Evolutionary conservation across 805 yeast genomes (phyloP).

Genomic region (Lipomyces yamadae): DNA sequence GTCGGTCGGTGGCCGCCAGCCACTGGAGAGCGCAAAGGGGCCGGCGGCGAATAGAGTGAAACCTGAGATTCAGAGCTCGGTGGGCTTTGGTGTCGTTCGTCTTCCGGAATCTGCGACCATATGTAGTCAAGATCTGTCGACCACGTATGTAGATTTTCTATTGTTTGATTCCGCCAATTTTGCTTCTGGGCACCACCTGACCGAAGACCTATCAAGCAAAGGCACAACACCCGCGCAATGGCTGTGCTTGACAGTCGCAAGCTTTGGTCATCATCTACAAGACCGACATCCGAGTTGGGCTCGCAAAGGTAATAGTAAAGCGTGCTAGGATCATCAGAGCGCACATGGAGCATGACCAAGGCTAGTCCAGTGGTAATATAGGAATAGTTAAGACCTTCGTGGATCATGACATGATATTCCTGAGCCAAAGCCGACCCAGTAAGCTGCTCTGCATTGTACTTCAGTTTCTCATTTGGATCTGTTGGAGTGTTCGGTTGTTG

Average conservation of each 20-base stretch:
- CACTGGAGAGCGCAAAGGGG: too few species aligned
- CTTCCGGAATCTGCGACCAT: background rate
- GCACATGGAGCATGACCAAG: background rate
- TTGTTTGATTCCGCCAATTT: background rate
- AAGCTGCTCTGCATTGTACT: background rate
- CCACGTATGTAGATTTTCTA: background rate
- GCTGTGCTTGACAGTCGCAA: background rate
- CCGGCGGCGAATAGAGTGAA: too few species aligned
- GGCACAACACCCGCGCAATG: background rate
- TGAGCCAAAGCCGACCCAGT: background rate
- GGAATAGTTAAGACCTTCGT: background rate
- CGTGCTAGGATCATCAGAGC: constrained; percentile 1
- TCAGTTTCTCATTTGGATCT: background rate
- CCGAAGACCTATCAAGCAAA: constrained; percentile 7
- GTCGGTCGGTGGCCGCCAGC: too few species aligned
- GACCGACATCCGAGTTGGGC: background rate
- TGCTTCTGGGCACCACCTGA: background rate
- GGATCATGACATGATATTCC: background rate
- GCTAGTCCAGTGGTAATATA: constrained; percentile 2
- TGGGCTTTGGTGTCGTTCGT: background rate
- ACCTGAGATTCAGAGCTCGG: too few species aligned
- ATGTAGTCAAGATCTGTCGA: background rate
- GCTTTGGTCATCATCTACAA: constrained; percentile 2
- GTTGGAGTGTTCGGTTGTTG: background rate
- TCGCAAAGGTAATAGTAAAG: constrained; percentile 7